Evolutionary conservation across 345 rosid genomes (phyloP), one percentile per base, ranked within the genome.

Genomic region (Arabis alpina): DNA sequence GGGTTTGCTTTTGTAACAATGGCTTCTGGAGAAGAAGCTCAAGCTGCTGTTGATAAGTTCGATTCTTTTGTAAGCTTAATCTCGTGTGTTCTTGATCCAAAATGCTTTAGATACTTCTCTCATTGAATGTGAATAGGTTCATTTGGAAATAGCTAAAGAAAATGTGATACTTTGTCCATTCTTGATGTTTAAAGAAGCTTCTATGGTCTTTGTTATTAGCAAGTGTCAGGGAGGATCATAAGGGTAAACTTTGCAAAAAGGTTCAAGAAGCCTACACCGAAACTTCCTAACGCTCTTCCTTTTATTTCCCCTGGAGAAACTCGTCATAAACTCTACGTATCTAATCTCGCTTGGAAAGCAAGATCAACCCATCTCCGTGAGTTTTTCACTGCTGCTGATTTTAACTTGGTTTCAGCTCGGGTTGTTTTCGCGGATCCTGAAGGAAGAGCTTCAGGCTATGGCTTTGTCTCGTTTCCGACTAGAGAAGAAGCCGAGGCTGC

Each of bases 331-430:
- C 86, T 94, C 70, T 91, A 84, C 37, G 81, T 89, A 14, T 87
- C 93, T 2, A 94, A 94, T 77, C 93, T 94, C 42, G 86, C 91
- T 63, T 89, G 99, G 99, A 94, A 91, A 86, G 97, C 80, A 39
- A 83, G 97, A 79, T 73, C 90, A 10, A 82, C 54, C 16, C 88
- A 91, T 75, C 90, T 91, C 62, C 84, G 87, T 73, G 95, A 91
- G 66, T 79, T 91, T 68, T 86, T 94, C 78, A 75, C 85, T 0
- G 82, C 78, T 47, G 83, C 79, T 42, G 75, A 81, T 64, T 84
- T 83, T 70, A 83, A 79, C 42, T 85, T 87, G 2, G 81, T 89
- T 36, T 85, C 97, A 13, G 75, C 87, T 37, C 81, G 87, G 48
- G 91, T 94, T 64, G 82, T 91, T 52, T 94, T 91, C 58, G 83